Base-by-base conservation (phyloP, 148 eudicot species). In the Pouteria glomerata region DNA sequence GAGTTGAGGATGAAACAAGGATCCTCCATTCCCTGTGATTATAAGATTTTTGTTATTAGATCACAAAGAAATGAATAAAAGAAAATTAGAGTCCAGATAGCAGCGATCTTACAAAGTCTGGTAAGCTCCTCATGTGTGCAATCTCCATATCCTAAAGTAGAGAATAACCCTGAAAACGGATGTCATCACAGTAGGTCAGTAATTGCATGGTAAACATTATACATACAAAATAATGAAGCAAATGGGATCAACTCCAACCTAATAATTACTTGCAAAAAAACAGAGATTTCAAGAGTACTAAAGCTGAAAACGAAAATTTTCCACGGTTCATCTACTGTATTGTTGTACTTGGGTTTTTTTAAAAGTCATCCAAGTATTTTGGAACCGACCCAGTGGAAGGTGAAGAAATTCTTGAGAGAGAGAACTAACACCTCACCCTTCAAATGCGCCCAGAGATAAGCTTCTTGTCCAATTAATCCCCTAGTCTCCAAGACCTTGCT, bases 1-100 rank as follows among this genome's bases (percentile, higher is more conserved):
- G 89, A 74, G 78, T 81, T 79, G 48, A 75, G 77, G 4, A 74
- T 42, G 77, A 85, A 86, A 69, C 82, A 62, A 63, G 76, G 48
- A 66, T 89, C 88, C 66, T 83, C 90, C 85, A 84, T 74, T 72
- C 82, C 90, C 93, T 89, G 71, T 41, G 60, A 71, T 41, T 18
- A 33, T 8, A 10, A 67, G 56, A 30, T 27, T 21, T 70, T 57
- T 39, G 6, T 16, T 44, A 62, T 62, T 60, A 0, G 39, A 18
- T 21, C 13, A 39, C 19, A 39, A 39, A 39, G 10, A 39, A 3
- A 48, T 0, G 18, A 3, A 48, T 3, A 0, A 18, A 61, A 66
- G 56, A 26, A 3, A 26, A n/a, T 6, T 6, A 33, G 0, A 24
- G 11, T 37, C 33, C 21, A 16, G 39, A 69, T 21, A 55, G 19